A percentile compares a stretch with the other conserved stretches of the same genome.
These are phyloP conservation scores for Malus hybrid DNA, from an alignment of 331 rosid genomes.

Conservation along the genomic window DNA sequence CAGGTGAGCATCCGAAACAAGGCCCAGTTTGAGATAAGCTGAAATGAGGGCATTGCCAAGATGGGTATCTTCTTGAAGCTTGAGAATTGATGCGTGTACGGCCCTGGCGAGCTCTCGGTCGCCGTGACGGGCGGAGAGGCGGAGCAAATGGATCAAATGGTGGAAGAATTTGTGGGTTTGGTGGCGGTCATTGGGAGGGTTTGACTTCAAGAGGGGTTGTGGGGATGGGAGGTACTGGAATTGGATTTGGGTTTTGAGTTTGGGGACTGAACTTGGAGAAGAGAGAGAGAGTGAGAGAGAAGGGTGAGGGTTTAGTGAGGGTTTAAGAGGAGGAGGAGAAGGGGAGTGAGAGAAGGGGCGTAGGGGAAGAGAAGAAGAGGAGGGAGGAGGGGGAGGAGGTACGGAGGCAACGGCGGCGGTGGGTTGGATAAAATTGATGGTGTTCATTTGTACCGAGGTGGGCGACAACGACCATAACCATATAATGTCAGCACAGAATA, in stretches of 20 bases:
- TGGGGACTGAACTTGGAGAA: slow-evolving; percentile 10
- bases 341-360: neutral
- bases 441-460: slow-evolving; percentile 19
- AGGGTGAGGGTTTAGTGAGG: slow-evolving; percentile 9
- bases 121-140: slow-evolving; percentile 32
- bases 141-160: slow-evolving; percentile 33
- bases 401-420: slow-evolving; percentile 2
- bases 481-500: too few relatives aligned
- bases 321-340: neutral
- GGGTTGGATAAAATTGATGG: slow-evolving; percentile 7
- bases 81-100: slow-evolving; percentile 48
- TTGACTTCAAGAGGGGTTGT: slow-evolving; percentile 1
- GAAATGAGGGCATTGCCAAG: slow-evolving; percentile 46
- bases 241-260: slow-evolving; percentile 4
- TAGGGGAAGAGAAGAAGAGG: neutral
- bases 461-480: slow-evolving; percentile 4
- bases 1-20: slow-evolving; percentile 43
- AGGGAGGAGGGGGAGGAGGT: neutral
- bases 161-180: slow-evolving; percentile 1
- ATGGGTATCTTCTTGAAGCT: slow-evolving; percentile 33
- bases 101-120: slow-evolving; percentile 44
- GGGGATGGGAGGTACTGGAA: slow-evolving; percentile 12
- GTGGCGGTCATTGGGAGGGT: slow-evolving; percentile 3
- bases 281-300: slow-evolving; percentile 7
- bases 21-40: slow-evolving; percentile 45